phyloP scores from a whole-genome alignment of 176 grass and related monocot species.

The Oryza punctata region DNA sequence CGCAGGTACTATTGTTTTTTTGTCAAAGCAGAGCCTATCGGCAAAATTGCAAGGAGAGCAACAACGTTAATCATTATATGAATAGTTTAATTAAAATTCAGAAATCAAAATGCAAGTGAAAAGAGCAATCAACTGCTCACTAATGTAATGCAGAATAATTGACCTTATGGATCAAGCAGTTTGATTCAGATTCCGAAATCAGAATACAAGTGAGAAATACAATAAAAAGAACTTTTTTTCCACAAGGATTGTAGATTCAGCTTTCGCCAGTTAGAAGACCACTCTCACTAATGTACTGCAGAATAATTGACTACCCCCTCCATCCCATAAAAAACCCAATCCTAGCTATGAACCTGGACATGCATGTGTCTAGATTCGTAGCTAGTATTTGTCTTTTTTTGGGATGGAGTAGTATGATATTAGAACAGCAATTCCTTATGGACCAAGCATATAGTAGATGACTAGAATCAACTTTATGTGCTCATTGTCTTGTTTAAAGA shows the following conservation, averaged over 20 bases:
- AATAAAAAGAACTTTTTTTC: neutral
- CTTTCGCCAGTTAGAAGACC: conserved; percentile 1
- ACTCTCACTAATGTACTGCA: neutral
- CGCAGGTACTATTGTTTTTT: neutral
- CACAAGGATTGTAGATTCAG: conserved; percentile 1
- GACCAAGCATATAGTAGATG: neutral
- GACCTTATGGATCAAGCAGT: too few relatives aligned
- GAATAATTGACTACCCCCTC: neutral
- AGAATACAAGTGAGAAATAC: too few relatives aligned
- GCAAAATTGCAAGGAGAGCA: neutral
- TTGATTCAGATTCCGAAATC: too few relatives aligned
- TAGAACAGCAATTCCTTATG: neutral
- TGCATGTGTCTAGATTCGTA: too few relatives aligned
- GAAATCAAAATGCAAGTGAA: neutral
- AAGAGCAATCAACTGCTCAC: neutral
- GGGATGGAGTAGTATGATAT: too few relatives aligned
- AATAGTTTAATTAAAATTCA: too few relatives aligned
- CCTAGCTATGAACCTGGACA: too few relatives aligned
- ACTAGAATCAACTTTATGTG: neutral
- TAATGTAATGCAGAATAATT: neutral
- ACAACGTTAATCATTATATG: too few relatives aligned
- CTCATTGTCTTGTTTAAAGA: neutral
- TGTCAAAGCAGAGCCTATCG: neutral
- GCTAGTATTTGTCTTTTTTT: too few relatives aligned
- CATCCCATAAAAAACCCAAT: too few relatives aligned